Base-by-base conservation (phyloP, 345 rosid species). In the Kandelia obovata region DNA sequence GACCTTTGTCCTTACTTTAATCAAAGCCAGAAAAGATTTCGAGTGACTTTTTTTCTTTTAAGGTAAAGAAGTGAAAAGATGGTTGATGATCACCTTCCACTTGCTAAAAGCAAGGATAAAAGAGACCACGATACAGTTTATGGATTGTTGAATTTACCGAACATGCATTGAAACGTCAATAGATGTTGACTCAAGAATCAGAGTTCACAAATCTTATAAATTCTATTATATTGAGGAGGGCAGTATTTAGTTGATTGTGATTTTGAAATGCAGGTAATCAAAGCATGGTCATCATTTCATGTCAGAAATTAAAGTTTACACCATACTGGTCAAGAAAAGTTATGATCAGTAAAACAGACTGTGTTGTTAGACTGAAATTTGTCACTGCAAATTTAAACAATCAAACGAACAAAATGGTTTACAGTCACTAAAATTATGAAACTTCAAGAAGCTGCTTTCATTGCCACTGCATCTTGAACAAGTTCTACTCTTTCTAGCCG, bases 71-170 rank as follows among this genome's bases (percentile, higher is more conserved):
- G 63, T 69, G 56, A 49, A 61, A 58, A 55, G 53, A 58, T 46
- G 63, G 64, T 31, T 52, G 47, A 32, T 71, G 30, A 43, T 30
- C 70, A 62, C 47, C 57, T 16, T 73, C 78, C 78, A 73, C 81
- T 58, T 20, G 53, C 37, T 43, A 43, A 71, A 55, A 75, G 76
- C 75, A 75, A 75, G 82, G 82, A 52, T 58, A 43, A 79, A 79
- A 71, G 71, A 71, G 57, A 15, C 32, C 49, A 2, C 49, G 1
- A 43, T 11, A 68, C 63, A 65, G 31, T 60, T 47, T 66, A 53
- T 11, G 49, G 16, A 43, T 43, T 13, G 13, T 13, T 13, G 49
- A 68, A 58, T 63, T 49, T 51, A 39, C 43, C 30, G 47, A 17
- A 56, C 28, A 3, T 56, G 26, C 26, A 27, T 56, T 21, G 30